Base-by-base conservation (phyloP, 441 rosid genomes). In the Pelargonium myrrhifolium region DNA sequence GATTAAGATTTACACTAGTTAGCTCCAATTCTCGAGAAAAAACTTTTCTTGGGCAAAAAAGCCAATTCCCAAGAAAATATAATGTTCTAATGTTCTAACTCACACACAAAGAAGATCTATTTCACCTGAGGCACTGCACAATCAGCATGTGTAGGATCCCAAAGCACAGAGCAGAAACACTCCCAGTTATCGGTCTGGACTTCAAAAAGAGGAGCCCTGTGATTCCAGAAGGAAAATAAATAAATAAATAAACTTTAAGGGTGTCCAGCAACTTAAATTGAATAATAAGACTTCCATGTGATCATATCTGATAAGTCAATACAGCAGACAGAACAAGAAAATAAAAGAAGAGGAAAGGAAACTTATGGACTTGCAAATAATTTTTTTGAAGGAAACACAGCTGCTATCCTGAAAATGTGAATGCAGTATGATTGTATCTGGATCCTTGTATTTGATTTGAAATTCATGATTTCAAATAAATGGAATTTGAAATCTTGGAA, bases 101-200 rank as follows among this genome's bases (percentile, higher is more conserved):
- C 37, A 31, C 37, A 31, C 37, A 3, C 37, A 31, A 31, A 31
- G 37, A 31, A 31, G 37, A 7, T 31, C 37, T 31, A 31, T 3
- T 31, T 69, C 49, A 92, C 98, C 99, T 94, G 99, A 76, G 88
- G 90, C 67, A 74, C 92, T 14, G 91, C 85, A 72, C 99, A 95
- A 80, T 95, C 98, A 59, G 99, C 89, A 80, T 67, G 93, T 28
- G 72, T 51, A 42, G 98, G 93, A 77, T 95, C 92, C 99, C 98
- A 92, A 35, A 73, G 79, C 71, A 95, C 76, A 71, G 82, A 82
- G 74, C 89, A 85, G 79, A 81, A 95, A 83, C 99, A 95, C 69
- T 89, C 98, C 97, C 99, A 95, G 49, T 84, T 76, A 77, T 86
- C 89, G 66, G 89, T 86, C 78, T 95, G 99, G 74, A 86, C 87